These are phyloP conservation scores for Effrenium voratum DNA, from an alignment of 73 alveolate genomes.

Conservation along the genomic window DNA sequence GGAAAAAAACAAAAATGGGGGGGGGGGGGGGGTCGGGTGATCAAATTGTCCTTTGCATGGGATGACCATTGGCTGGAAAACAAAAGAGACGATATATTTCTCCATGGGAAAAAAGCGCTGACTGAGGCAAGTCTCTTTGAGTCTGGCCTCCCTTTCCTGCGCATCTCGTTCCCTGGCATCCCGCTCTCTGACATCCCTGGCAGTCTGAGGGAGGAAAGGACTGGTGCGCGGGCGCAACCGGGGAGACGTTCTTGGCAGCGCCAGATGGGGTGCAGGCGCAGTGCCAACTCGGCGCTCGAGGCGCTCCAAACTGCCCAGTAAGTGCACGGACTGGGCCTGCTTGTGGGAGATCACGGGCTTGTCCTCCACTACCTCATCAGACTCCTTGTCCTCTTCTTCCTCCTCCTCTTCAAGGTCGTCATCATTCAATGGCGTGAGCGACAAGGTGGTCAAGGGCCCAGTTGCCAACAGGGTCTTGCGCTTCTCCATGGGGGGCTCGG, in stretches of 20 bases:
- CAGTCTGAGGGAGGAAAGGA: conserved; percentile 22
- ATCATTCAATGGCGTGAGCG: conserved; percentile 13
- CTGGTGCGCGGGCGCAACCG: conserved; percentile 29
- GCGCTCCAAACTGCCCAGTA: conserved; percentile 20
- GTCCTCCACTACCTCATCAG: conserved; percentile 45
- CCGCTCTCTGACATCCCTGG: too few species aligned
- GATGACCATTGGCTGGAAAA: too few species aligned
- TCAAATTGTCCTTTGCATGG: too few species aligned
- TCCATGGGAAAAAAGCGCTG: too few species aligned
- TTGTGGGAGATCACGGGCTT: conserved; percentile 59
- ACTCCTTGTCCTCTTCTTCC: conserved; percentile 38
- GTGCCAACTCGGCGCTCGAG: conserved; percentile 1
- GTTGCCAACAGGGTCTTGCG: conserved; percentile 27
- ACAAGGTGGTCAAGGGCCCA: neutral
- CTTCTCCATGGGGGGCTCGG: neutral
- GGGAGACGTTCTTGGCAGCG: neutral
- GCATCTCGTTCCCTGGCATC: too few species aligned
- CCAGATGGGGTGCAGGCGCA: conserved; percentile 31
- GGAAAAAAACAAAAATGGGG: too few species aligned
- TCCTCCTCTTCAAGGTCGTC: conserved; percentile 54
- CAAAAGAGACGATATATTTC: too few species aligned
- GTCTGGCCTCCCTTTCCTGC: too few species aligned
- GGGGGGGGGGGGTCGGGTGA: too few species aligned
- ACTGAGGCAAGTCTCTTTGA: too few species aligned
- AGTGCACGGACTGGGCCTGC: conserved; percentile 47